phyloP scores from a whole-genome alignment of 192 early-diverging fungal genomes.

The Backusella parvicylindrica region DNA sequence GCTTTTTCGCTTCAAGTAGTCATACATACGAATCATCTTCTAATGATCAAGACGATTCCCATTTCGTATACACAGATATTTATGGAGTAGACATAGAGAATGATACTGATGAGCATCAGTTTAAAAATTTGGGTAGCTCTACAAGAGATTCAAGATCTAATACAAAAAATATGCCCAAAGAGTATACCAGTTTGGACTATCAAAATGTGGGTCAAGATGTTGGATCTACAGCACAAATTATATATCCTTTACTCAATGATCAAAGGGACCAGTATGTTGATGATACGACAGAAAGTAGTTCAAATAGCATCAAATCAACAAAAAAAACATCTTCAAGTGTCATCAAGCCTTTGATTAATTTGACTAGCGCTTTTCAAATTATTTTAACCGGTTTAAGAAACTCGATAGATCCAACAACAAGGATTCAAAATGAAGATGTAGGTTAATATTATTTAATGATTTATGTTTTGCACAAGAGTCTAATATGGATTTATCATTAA shows the following conservation, averaged over 20 bases:
- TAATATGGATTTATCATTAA: neutral
- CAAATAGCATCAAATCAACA: conserved; percentile 34
- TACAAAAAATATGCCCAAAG: neutral
- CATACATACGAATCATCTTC: conserved; percentile 28
- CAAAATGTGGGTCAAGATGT: conserved; percentile 77
- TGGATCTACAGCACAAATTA: conserved; percentile 78
- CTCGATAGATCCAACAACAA: conserved; percentile 79
- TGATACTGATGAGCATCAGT: neutral
- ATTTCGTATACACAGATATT: neutral
- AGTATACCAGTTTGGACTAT: conserved; percentile 72
- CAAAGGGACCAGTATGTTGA: conserved; percentile 62
- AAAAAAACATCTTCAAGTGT: conserved; percentile 83
- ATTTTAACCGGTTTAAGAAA: conserved; percentile 90
- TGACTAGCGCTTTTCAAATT: conserved; percentile 89
- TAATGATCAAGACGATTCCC: neutral
- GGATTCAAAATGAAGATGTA: conserved; percentile 77
- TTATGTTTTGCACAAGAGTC: neutral
- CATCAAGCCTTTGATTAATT: conserved; percentile 92
- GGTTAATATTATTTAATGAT: conserved; percentile 11
- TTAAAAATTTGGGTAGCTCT: neutral
- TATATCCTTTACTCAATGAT: conserved; percentile 71
- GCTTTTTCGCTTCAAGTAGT: conserved; percentile 47
- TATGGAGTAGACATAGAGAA: neutral
- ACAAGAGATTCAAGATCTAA: too few relatives aligned
- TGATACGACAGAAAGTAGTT: conserved; percentile 44